Base-by-base conservation (phyloP, 257 asterid genomes). In the Fraxinus americana region DNA sequence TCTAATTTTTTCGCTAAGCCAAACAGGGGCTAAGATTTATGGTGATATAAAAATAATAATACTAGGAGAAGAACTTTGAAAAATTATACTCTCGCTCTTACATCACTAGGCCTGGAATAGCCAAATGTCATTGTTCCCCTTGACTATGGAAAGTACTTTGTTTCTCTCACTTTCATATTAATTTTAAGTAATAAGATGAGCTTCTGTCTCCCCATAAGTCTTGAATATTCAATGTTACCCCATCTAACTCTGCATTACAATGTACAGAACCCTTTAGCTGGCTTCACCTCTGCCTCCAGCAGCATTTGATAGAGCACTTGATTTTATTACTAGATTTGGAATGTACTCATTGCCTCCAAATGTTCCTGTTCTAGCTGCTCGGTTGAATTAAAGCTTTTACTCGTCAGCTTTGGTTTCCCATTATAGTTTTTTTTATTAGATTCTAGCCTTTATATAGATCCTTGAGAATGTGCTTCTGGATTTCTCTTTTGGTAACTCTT, bases 401-500 rank as follows among this genome's bases (percentile, higher is more conserved):
- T 32, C 3, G 9, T 36, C 50, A 35, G 73, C 50, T 36, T n/a
- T 38, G 6, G 25, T 57, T 71, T 71, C 61, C 21, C 17, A 71
- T 71, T 41, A n/a, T 71, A 27, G 59, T 74, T 66, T 3, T 10
- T 12, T 36, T 61, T 71, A 59, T 14, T 45, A 70, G 29, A 45
- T 77, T 63, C 35, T 63, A 63, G 14, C 69, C 29, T 27, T 25
- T 23, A 27, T 61, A 21, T 63, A 23, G 13, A 23, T 23, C 70
- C 76, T 35, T 57, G 17, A 35, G 39, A 21, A 19, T 69, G 32
- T 36, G 50, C 59, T 21, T 61, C 68, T 61, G 68, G 30, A 9
- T 63, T 63, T 10, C 16, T 63, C 10, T 63, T 73, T 75, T 43
- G 16, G 52, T 52, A 71, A 57, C n/a, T 70, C 36, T 73, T 36